These are phyloP conservation scores for Hyphodiscus sp. DNA, from an alignment of 2,329 filamentous ascomycete species.

Conservation along the genomic window DNA sequence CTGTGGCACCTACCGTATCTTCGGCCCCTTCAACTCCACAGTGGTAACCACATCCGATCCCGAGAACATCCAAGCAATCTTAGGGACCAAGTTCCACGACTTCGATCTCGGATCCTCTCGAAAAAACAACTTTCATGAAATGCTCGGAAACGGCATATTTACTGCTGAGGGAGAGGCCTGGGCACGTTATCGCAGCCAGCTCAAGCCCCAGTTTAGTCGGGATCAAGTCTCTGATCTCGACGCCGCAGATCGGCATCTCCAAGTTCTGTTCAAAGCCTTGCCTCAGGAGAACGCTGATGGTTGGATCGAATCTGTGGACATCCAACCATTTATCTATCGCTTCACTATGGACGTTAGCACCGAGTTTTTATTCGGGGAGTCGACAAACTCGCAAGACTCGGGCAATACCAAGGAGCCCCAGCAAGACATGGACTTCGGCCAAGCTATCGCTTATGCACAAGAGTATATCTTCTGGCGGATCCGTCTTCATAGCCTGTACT, in stretches of 20 bases:
- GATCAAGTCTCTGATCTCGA: conserved; percentile 31
- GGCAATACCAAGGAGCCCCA: conserved; percentile 12
- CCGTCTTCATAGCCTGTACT: conserved; percentile 24
- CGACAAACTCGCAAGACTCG: conserved; percentile 33
- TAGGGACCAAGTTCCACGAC: conserved; percentile 30
- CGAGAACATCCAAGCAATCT: conserved; percentile 28
- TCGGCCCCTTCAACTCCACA: conserved; percentile 20
- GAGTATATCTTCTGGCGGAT: conserved; percentile 28
- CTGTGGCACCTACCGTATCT: conserved; percentile 10
- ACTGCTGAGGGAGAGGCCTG: conserved; percentile 33
- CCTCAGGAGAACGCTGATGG: conserved; percentile 13
- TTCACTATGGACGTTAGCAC: conserved; percentile 52
- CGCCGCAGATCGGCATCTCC: conserved; percentile 46
- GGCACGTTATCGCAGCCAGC: conserved; percentile 33
- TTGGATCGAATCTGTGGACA: conserved; percentile 39
- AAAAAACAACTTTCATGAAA: conserved; percentile 24
- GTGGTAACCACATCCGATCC: conserved; percentile 38
- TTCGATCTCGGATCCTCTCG: conserved; percentile 31
- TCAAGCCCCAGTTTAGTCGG: conserved; percentile 33
- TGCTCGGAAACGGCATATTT: conserved; percentile 35
- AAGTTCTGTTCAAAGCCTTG: conserved; percentile 22
- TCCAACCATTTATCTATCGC: conserved; percentile 51
- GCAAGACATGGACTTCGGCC: conserved; percentile 30
- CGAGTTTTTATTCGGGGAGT: conserved; percentile 51
- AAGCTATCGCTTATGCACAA: conserved; percentile 33